Evolutionary conservation across 2,329 filamentous ascomycete genomes (phyloP).

Genomic region (Penicillium palitans): DNA sequence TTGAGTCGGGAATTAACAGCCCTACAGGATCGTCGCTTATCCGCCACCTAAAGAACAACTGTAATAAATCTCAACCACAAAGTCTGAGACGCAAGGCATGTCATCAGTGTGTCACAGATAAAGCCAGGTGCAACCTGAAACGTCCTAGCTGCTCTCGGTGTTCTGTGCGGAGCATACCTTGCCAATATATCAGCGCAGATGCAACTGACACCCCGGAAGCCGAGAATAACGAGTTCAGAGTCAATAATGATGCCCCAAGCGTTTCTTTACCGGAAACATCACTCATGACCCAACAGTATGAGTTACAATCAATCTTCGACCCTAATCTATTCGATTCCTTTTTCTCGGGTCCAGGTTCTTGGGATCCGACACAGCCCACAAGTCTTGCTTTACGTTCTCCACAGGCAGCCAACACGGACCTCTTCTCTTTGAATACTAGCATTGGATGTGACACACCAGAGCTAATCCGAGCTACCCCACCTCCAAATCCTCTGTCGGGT

Average conservation of each 20-base stretch:
- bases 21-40: slow-evolving; percentile 7
- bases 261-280: background rate
- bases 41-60: slow-evolving; percentile 9
- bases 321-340: slow-evolving; percentile 3
- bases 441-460: background rate
- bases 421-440: background rate
- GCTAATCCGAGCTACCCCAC: background rate
- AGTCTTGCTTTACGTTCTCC: background rate
- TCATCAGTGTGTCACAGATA: slow-evolving; percentile 3
- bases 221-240: background rate
- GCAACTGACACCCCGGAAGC: background rate
- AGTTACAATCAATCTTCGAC: background rate
- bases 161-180: background rate
- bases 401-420: background rate
- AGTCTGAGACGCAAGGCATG: slow-evolving; percentile 1
- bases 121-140: slow-evolving; percentile 4
- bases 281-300: background rate
- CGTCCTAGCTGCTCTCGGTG: slow-evolving; percentile 5
- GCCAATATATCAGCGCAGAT: background rate
- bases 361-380: background rate
- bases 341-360: background rate
- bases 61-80: slow-evolving; percentile 1
- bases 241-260: background rate
- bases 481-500: background rate
- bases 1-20: background rate